These are phyloP conservation scores for Lichtheimia hyalospora DNA, from an alignment of 371 early-diverging fungal genomes.

Conservation along the genomic window DNA sequence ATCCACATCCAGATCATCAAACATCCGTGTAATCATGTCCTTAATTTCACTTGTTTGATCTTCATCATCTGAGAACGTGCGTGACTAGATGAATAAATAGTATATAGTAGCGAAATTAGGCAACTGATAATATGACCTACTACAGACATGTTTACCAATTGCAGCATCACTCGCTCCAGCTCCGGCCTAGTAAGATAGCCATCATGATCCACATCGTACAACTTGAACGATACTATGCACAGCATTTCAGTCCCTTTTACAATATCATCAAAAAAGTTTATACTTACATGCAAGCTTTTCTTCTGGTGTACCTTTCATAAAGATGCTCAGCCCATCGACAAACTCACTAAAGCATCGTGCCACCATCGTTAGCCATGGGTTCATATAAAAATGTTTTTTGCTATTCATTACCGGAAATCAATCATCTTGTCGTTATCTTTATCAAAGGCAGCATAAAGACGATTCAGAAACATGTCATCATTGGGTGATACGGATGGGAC, in stretches of 20 bases:
- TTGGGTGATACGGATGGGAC: slow-evolving; percentile 55
- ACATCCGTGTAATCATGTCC: slow-evolving; percentile 66
- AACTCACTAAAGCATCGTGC: slow-evolving; percentile 52
- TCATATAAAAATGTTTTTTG: too few relatives aligned
- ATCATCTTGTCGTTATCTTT: slow-evolving; percentile 65
- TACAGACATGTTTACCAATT: slow-evolving; percentile 56
- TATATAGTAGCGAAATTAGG: not conserved
- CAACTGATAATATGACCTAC: not conserved
- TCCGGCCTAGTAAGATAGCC: slow-evolving; percentile 78
- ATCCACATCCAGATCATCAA: slow-evolving; percentile 84
- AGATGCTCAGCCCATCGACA: slow-evolving; percentile 74
- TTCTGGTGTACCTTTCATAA: slow-evolving; percentile 79
- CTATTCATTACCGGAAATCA: slow-evolving; percentile 53
- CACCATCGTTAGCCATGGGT: not conserved
- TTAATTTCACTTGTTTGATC: slow-evolving; percentile 71
- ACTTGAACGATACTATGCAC: slow-evolving; percentile 71
- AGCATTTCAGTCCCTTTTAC: not conserved
- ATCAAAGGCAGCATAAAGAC: slow-evolving; percentile 83
- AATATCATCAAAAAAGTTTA: not conserved
- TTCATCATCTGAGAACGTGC: slow-evolving; percentile 64
- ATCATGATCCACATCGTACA: slow-evolving; percentile 82
- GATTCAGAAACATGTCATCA: slow-evolving; percentile 75
- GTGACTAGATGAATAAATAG: slow-evolving; percentile 31
- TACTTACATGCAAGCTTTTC: slow-evolving; percentile 77
- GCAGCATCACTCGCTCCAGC: slow-evolving; percentile 70